Conservation (phyloP, 257 asterid species). For the Perilla frutescens region DNA sequence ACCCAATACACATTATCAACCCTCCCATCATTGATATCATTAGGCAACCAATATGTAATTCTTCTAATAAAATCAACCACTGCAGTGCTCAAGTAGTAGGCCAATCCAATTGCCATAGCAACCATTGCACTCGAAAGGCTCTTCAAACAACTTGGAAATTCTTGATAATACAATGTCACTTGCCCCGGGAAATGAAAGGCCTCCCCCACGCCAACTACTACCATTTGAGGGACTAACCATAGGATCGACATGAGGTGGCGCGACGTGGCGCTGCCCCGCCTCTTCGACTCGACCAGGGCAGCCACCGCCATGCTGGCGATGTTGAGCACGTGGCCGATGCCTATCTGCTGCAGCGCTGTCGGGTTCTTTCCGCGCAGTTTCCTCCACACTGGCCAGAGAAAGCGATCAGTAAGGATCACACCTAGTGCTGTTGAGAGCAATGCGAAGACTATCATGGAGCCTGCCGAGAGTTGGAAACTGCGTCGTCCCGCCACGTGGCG, state of each 20-base stretch:
- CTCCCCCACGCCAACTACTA: slow-evolving; percentile 50
- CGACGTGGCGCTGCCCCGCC: slow-evolving; percentile 21
- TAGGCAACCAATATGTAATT: slow-evolving; percentile 43
- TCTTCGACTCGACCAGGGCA: slow-evolving; percentile 50
- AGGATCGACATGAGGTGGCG: slow-evolving; percentile 19
- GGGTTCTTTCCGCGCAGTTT: slow-evolving; percentile 11
- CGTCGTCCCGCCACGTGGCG: slow-evolving; percentile 39
- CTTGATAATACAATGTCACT: slow-evolving; percentile 42
- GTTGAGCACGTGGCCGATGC: slow-evolving; percentile 52
- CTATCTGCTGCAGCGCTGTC: slow-evolving; percentile 33
- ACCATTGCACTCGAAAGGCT: slow-evolving; percentile 42
- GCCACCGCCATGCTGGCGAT: slow-evolving; percentile 53
- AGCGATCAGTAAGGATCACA: slow-evolving; percentile 25
- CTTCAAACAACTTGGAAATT: slow-evolving; percentile 43
- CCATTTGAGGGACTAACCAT: slow-evolving; percentile 59
- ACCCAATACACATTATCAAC: slow-evolving; percentile 48
- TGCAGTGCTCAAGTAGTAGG: slow-evolving; percentile 36
- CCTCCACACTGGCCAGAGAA: slow-evolving; percentile 35
- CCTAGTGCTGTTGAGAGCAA: slow-evolving; percentile 35
- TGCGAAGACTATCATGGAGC: slow-evolving; percentile 42
- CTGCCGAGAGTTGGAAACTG: slow-evolving; percentile 45
- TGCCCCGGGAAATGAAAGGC: slow-evolving; percentile 53
- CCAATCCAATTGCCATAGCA: slow-evolving; percentile 32
- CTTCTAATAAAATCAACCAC: slow-evolving; percentile 32
- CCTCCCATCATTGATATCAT: slow-evolving; percentile 43